phyloP scores from a whole-genome alignment of 768 basidiomycete species.

The Strobilomyces echinocephalus region DNA sequence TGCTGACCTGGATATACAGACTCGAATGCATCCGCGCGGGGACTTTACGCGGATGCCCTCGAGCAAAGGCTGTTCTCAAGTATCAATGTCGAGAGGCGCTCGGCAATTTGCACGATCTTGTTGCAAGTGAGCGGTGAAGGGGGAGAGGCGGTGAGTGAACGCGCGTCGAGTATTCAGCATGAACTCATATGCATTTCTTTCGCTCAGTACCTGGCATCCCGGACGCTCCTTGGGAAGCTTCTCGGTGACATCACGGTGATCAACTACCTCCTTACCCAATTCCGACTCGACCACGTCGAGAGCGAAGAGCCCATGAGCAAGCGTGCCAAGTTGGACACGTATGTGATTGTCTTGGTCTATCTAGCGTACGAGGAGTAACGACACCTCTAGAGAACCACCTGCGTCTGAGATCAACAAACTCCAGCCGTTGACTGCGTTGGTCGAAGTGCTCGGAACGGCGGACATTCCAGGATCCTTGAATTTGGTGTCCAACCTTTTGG shows the following conservation, averaged over 20 bases:
- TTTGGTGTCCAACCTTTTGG: slow-evolving; percentile 66
- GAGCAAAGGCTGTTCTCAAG: slow-evolving; percentile 52
- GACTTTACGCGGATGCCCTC: slow-evolving; percentile 41
- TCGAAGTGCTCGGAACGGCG: slow-evolving; percentile 66
- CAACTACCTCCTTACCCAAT: slow-evolving; percentile 43
- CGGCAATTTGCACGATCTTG: slow-evolving; percentile 52
- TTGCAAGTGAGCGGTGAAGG: slow-evolving; percentile 48
- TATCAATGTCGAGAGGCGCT: slow-evolving; percentile 49
- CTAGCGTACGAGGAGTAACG: not conserved
- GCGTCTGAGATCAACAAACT: slow-evolving; percentile 38
- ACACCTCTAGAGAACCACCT: slow-evolving; percentile 3
- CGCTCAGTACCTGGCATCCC: slow-evolving; percentile 41
- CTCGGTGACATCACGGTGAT: slow-evolving; percentile 51
- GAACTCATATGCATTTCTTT: not conserved
- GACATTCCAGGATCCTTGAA: slow-evolving; percentile 65
- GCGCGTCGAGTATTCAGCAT: not conserved
- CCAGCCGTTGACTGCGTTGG: slow-evolving; percentile 50
- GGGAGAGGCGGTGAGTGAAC: slow-evolving; percentile 42
- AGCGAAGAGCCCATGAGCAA: slow-evolving; percentile 53
- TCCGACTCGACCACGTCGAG: slow-evolving; percentile 44
- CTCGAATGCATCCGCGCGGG: slow-evolving; percentile 34
- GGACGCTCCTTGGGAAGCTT: slow-evolving; percentile 45
- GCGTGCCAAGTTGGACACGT: slow-evolving; percentile 60
- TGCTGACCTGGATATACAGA: slow-evolving; percentile 31
- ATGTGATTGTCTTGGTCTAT: slow-evolving; percentile 32